A percentile compares a stretch with the other conserved stretches of the same genome.
These are phyloP conservation scores for Talaromyces sp. DNA, from an alignment of 2,329 filamentous ascomycete genomes.

Conservation along the genomic window DNA sequence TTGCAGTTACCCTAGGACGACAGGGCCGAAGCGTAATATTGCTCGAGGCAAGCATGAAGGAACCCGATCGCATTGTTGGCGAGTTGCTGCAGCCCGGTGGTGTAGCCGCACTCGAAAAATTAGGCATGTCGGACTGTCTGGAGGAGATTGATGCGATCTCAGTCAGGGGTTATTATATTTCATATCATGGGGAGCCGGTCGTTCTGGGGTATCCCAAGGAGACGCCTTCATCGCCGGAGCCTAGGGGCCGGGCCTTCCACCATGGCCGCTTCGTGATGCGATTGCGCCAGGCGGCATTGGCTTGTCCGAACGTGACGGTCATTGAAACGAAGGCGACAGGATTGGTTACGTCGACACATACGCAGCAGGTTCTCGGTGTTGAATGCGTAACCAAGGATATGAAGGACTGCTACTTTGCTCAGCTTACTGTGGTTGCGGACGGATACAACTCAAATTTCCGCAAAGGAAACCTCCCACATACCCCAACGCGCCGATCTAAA, in stretches of 20 bases:
- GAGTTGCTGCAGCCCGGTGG: conserved; percentile 94
- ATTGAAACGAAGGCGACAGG: conserved; percentile 85
- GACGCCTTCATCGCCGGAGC: conserved; percentile 51
- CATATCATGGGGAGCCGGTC: conserved; percentile 75
- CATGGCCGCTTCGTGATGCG: conserved; percentile 90
- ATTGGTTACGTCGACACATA: conserved; percentile 67
- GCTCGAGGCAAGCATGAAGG: conserved; percentile 83
- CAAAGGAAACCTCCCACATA: conserved; percentile 70
- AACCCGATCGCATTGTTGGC: conserved; percentile 94
- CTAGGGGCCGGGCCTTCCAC: conserved; percentile 83
- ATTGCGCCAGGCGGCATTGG: conserved; percentile 73
- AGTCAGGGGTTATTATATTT: conserved; percentile 83
- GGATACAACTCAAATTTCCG: conserved; percentile 93
- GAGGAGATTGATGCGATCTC: conserved; percentile 85
- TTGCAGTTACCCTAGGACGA: conserved; percentile 79
- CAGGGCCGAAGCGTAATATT: conserved; percentile 90
- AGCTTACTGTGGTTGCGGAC: conserved; percentile 86
- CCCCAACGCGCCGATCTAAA: conserved; percentile 75
- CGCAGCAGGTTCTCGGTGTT: conserved; percentile 78
- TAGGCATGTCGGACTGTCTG: conserved; percentile 80
- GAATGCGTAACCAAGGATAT: conserved; percentile 67
- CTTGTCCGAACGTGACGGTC: conserved; percentile 81
- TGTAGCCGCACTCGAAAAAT: conserved; percentile 73
- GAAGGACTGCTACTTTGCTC: conserved; percentile 81
- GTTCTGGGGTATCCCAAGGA: conserved; percentile 77